Percentiles rank a stretch among this genome's conserved stretches.
Evolutionary conservation across 192 early-diverging fungal species (phyloP).

Genomic region (Coemansia sp.): DNA sequence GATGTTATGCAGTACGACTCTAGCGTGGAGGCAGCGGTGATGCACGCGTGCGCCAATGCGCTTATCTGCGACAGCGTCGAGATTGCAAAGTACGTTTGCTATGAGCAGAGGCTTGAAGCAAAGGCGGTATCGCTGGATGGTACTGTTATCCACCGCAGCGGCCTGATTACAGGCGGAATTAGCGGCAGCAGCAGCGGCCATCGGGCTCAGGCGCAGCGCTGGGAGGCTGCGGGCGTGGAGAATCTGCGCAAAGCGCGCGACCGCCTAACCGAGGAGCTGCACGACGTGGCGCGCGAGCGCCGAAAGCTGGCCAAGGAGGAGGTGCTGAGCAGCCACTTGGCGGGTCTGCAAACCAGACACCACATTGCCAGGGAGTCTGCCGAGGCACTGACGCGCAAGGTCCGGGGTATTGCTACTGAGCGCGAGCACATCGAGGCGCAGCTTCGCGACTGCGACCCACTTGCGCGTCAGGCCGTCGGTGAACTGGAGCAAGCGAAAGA

Average conservation of each 20-base stretch:
- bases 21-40: constrained; percentile 75
- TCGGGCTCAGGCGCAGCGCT: constrained; percentile 61
- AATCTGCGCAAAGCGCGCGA: constrained; percentile 73
- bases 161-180: constrained; percentile 90
- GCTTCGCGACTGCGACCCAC: constrained; percentile 26
- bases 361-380: constrained; percentile 63
- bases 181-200: constrained; percentile 45
- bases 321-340: constrained; percentile 60
- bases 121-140: constrained; percentile 95
- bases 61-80: constrained; percentile 90
- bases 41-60: constrained; percentile 91
- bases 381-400: constrained; percentile 58
- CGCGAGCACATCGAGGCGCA: constrained; percentile 57
- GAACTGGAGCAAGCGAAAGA: constrained; percentile 53
- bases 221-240: constrained; percentile 92
- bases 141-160: constrained; percentile 93
- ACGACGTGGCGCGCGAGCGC: constrained; percentile 70
- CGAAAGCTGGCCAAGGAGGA: constrained; percentile 71
- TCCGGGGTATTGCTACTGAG: constrained; percentile 64
- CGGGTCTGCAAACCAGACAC: constrained; percentile 64
- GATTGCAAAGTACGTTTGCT: constrained; percentile 86
- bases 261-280: constrained; percentile 68
- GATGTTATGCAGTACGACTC: constrained; percentile 91
- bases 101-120: constrained; percentile 79
- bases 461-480: constrained; percentile 27